Base-by-base conservation (phyloP, 805 yeast species). In the Ogataea ramenticola region DNA sequence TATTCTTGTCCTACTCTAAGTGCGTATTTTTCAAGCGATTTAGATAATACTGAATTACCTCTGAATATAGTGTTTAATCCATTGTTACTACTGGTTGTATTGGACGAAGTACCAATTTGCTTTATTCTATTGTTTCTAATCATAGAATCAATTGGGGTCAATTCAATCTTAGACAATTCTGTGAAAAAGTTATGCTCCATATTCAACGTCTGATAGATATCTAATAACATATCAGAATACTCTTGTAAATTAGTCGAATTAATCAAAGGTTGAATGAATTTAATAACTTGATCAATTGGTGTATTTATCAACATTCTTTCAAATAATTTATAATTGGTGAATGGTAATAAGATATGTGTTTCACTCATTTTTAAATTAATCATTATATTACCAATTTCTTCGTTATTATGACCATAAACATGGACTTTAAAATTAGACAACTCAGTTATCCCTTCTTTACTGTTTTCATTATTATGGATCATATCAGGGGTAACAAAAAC, bases 31-130 rank as follows among this genome's bases (percentile, higher is more conserved):
- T 91, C 99, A 43, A 90, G 60, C 0, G 96, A 73, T 57, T 86
- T 86, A 0, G 96, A 82, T 47, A 93, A 70, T 4, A 91, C 71
- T 1, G 96, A 80, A 45, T 87, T 85, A 0, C 96, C 96, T 52
- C 99, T 71, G 56, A 91, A 91, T 15, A 87, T 58, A 0, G 86
- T 74, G 49, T 77, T 81, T 49, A 76, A 73, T 3, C 79, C 61
- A 49, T 75, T 74, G 40, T 58, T 64, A 36, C 68, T 62, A 12
- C 52, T 53, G 41, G 58, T 57, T 41, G 66, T 62, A n/a, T 54
- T 52, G 19, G 47, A 19, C 1, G 50, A 42, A 43, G 48, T 53
- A 1, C 53, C 33, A 29, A 55, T 48, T 5, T 20, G 39, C 3
- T 34, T 26, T n/a, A 58, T 56, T 43, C 72, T 65, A 46, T 68